These are phyloP conservation scores for Rauvolfia tetraphylla DNA, from an alignment of 257 asterid genomes.

Conservation along the genomic window DNA sequence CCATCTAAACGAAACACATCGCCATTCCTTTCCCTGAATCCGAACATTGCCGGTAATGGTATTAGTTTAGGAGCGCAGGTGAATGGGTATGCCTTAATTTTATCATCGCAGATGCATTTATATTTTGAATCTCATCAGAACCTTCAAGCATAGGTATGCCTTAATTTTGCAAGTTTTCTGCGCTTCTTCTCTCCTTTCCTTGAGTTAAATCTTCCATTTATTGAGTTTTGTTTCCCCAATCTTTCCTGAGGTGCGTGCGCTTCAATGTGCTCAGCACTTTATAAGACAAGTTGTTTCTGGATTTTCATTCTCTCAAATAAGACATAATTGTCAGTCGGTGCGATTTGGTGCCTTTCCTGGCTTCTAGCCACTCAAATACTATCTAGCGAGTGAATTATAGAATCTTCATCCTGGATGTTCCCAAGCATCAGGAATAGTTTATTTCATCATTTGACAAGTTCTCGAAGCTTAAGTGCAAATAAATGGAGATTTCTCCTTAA, in stretches of 20 bases:
- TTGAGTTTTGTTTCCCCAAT: background rate
- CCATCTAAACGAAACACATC: too few relatives aligned
- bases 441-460: background rate
- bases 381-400: background rate
- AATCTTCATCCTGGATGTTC: background rate
- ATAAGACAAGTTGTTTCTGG: background rate
- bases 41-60: too few relatives aligned
- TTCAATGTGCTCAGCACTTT: background rate
- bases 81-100: too few relatives aligned
- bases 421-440: background rate
- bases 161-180: background rate
- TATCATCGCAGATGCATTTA: constrained; percentile 6
- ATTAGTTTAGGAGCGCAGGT: too few relatives aligned
- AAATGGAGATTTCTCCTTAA: background rate
- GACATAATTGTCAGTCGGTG: background rate
- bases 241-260: background rate
- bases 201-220: background rate
- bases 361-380: background rate
- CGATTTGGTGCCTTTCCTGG: background rate
- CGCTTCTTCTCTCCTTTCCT: background rate
- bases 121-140: background rate
- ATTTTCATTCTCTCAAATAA: background rate
- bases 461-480: background rate
- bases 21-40: too few relatives aligned
- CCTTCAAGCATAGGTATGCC: constrained; percentile 12